Evolutionary conservation across 441 rosid genomes (phyloP).

Genomic region (Erysimum pusillum): DNA sequence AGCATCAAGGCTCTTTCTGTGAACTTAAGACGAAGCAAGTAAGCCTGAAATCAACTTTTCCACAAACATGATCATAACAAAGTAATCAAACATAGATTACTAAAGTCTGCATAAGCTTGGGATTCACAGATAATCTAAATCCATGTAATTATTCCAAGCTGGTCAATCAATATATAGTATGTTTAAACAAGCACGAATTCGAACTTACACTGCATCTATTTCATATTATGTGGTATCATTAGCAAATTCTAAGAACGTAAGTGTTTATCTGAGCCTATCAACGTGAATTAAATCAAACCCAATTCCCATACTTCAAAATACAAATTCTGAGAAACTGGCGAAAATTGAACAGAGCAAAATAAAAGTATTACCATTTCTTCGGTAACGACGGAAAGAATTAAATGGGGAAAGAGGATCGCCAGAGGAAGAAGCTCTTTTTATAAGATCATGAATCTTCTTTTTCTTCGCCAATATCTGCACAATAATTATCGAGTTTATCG

Average conservation of each 20-base stretch:
- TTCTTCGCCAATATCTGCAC: constrained; percentile 72
- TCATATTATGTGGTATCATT: neutral
- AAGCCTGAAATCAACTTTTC: constrained; percentile 2
- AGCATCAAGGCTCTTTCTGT: constrained; percentile 2
- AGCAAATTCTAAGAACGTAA: neutral
- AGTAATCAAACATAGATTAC: neutral
- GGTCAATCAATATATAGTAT: neutral
- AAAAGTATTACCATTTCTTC: constrained; percentile 56
- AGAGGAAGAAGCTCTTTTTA: constrained; percentile 67
- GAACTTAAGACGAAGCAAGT: constrained; percentile 1
- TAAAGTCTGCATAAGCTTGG: constrained; percentile 1
- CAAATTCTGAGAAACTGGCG: neutral
- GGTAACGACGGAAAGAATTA: constrained; percentile 60
- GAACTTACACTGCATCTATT: neutral
- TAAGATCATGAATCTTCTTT: constrained; percentile 60
- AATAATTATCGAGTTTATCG: neutral
- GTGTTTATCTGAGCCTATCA: neutral
- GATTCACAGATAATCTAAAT: neutral
- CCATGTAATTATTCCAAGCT: constrained; percentile 1
- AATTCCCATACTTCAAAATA: neutral
- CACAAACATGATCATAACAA: constrained; percentile 10
- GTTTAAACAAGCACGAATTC: neutral
- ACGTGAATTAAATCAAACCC: constrained; percentile 12
- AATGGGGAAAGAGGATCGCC: constrained; percentile 72
- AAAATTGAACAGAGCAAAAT: neutral